Evolutionary conservation across 805 yeast genomes (phyloP), one percentile per base, ranked within the genome.

Genomic region (Ogataea methanolica): DNA sequence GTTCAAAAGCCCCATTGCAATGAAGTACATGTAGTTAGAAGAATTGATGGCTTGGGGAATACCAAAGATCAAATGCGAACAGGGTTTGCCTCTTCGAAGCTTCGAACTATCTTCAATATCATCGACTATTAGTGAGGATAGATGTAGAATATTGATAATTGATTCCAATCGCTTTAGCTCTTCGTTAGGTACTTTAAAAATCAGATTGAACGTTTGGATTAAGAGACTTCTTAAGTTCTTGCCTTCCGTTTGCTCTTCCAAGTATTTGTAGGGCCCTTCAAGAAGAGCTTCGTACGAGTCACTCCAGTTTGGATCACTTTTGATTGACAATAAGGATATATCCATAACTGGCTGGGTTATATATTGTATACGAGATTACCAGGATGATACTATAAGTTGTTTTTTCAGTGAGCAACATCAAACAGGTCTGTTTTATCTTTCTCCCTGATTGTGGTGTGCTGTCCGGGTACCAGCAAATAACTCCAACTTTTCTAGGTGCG

Each of bases 31-130:
- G 62, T 85, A 80, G 63, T 87, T 88, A 3, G 95, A 87, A 45
- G 90, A 75, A 60, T 91, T 91, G 46, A 92, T 80, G 3, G 96
- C 86, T 58, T 80, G 78, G 0, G 96, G 89, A 0, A 75, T 64
- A 0, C 98, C 98, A 62, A 69, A 91, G 16, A 84, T 73, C 43
- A 78, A 65, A 63, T 91, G 97, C 0, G 96, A 87, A 5, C 88
- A 82, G 1, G 90, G 89, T 34, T 71, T 65, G 1, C 97, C 97
- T 37, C 98, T 65, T 54, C 98, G 72, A 40, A 80, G 68, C 19
- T 66, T 67, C 0, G 96, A 85, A 37, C 67, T 71, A 62, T 91
- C 98, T 61, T 91, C 98, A 26, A 91, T 85, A 59, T 91, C 98
- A 64, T 91, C 98, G 36, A 91, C 79, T 44, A 85, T 66, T 48